Evolutionary conservation across 805 yeast species (phyloP).

Genomic region (Ogataea paradorogensis): DNA sequence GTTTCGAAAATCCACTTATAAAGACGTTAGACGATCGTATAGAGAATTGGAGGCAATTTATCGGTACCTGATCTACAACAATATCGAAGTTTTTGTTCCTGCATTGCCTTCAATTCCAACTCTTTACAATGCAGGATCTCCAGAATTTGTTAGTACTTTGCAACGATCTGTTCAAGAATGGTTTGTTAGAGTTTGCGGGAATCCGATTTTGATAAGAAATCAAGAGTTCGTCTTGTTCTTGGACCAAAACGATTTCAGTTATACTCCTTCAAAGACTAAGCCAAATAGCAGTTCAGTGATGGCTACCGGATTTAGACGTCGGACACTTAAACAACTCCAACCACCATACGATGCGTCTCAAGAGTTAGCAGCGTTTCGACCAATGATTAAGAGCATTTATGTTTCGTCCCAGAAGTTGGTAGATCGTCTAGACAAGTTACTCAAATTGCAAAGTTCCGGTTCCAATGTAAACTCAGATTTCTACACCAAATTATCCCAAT

Average conservation of each 20-base stretch:
- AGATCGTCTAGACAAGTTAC: slow-evolving; percentile 48
- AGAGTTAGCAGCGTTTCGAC: slow-evolving; percentile 82
- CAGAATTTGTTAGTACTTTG: slow-evolving; percentile 67
- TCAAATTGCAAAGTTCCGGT: slow-evolving; percentile 56
- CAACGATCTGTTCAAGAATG: slow-evolving; percentile 69
- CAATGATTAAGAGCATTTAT: slow-evolving; percentile 76
- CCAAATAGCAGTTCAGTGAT: slow-evolving; percentile 41
- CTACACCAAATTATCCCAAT: slow-evolving; percentile 38
- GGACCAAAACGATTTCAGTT: slow-evolving; percentile 38
- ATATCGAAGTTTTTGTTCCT: slow-evolving; percentile 91
- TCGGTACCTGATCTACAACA: slow-evolving; percentile 72
- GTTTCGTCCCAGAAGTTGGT: slow-evolving; percentile 53
- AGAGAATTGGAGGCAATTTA: slow-evolving; percentile 74
- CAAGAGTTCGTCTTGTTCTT: slow-evolving; percentile 81
- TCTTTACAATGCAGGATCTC: slow-evolving; percentile 78
- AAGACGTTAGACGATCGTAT: slow-evolving; percentile 76
- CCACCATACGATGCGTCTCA: slow-evolving; percentile 87
- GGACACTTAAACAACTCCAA: slow-evolving; percentile 85
- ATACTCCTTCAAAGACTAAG: slow-evolving; percentile 38
- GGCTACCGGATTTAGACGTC: slow-evolving; percentile 84
- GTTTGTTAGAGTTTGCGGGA: slow-evolving; percentile 70
- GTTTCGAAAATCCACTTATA: slow-evolving; percentile 66
- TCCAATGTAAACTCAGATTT: slow-evolving; percentile 45
- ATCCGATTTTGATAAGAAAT: slow-evolving; percentile 80
- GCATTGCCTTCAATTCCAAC: slow-evolving; percentile 75